Base-by-base conservation (phyloP, 768 basidiomycete genomes). In the Lactifluus hygrophoroides region DNA sequence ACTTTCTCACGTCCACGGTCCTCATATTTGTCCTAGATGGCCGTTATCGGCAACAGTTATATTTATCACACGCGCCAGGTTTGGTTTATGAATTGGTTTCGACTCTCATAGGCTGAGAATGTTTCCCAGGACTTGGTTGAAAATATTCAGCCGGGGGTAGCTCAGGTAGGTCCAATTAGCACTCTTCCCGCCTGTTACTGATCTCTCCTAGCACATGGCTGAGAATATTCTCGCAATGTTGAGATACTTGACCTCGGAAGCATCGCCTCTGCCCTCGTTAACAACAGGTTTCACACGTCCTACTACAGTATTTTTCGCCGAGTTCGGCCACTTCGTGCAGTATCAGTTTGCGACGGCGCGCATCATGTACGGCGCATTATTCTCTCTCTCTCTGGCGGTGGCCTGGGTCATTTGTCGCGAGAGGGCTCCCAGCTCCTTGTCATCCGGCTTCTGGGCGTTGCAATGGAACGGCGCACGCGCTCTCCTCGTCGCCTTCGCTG, bases 21-120 rank as follows among this genome's bases (percentile, higher is more conserved):
- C 19, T 54, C 56, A 35, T 45, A 21, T 55, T 49, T 50, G 34
- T 27, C 21, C 11, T 47, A 91, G 89, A 91, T 95, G 80, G 94
- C 94, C 0, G 74, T 95, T 27, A 84, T 95, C 3, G 90, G 91
- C 14, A 90, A 95, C 70, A 90, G 89, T 64, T 98, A 96, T 69
- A 74, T 92, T 53, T 97, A 96, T 68, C 94, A 97, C 71, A 97
- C 92, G 74, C 84, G 88, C 48, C 90, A 90, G 76, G 87, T 84
- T 64, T 1, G 68, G 62, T 21, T n/a, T 35, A 17, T 14, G 17
- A 16, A 2, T 16, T 25, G 43, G 40, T 34, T 59, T 23, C 3
- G 52, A 16, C 14, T 47, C 3, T 30, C 56, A 13, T 28, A n/a
- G 3, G 50, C 60, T 52, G 51, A 57, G 23, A 13, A 17, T 52